These are phyloP conservation scores for Aspergillus carlsbadensis DNA, from an alignment of 495 filamentous ascomycete species.

Conservation along the genomic window DNA sequence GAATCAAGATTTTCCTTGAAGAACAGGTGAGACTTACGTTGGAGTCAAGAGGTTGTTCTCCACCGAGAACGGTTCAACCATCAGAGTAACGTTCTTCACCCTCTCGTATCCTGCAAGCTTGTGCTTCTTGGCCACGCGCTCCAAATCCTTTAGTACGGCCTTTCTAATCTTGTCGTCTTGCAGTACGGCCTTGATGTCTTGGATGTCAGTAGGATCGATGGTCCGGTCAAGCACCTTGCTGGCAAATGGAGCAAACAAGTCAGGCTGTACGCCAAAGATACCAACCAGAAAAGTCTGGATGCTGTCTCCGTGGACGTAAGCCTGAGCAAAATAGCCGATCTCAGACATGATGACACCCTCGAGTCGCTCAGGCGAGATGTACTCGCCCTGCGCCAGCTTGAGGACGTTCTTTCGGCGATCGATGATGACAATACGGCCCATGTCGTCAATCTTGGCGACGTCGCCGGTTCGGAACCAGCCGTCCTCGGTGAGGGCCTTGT, in stretches of 20 bases:
- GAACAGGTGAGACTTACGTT: slow-evolving; percentile 62
- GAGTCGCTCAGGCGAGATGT: slow-evolving; percentile 94
- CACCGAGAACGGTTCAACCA: slow-evolving; percentile 87
- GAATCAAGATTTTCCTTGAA: no score
- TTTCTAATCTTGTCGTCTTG: slow-evolving; percentile 66
- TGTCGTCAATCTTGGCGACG: slow-evolving; percentile 76
- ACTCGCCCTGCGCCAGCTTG: slow-evolving; percentile 97
- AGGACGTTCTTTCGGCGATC: slow-evolving; percentile 98
- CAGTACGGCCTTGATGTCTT: slow-evolving; percentile 63
- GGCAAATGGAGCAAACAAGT: slow-evolving; percentile 75
- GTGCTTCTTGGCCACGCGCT: slow-evolving; percentile 74
- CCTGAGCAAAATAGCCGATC: slow-evolving; percentile 71
- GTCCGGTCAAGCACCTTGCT: slow-evolving; percentile 68
- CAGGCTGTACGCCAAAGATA: slow-evolving; percentile 83
- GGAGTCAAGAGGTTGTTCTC: slow-evolving; percentile 95
- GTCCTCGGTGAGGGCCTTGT: slow-evolving; percentile 76
- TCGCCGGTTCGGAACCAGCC: slow-evolving; percentile 98
- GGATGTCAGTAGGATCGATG: slow-evolving; percentile 60
- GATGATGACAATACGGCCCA: slow-evolving; percentile 88
- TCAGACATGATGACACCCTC: slow-evolving; percentile 90
- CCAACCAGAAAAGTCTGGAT: slow-evolving; percentile 80
- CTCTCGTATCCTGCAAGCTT: slow-evolving; percentile 90
- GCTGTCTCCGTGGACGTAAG: slow-evolving; percentile 89
- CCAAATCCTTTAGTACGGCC: slow-evolving; percentile 76
- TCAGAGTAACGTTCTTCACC: slow-evolving; percentile 70